Evolutionary conservation across 164 flowering plant species (phyloP), one percentile per base, ranked within the genome.

Genomic region (Santalum album): DNA sequence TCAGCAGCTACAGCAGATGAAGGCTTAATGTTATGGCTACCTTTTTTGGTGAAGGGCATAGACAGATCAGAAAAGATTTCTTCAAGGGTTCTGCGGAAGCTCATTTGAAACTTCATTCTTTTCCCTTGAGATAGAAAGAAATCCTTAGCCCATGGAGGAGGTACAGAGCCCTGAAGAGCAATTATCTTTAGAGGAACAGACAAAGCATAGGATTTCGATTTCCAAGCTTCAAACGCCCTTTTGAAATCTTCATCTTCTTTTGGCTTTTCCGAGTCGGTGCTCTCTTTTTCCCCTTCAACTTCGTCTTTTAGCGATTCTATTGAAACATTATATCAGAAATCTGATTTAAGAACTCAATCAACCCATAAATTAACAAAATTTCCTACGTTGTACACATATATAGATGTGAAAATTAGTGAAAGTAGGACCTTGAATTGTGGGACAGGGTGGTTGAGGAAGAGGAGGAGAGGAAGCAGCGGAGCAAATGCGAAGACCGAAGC

Each of bases 111-210:
- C 67, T 63, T 82, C 32, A 72, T 55, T 58, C 86, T 81, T 69
- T 53, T 81, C 49, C 96, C 96, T 83, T 92, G 96, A 35, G 80
- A 75, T 68, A 67, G 75, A 55, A 89, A 49, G 60, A 92, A 92
- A 10, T 86, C 90, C 80, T 77, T 73, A 52, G 72, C 40, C 88
- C 88, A 79, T 0, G 75, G 69, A 57, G 82, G 92, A 57, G 96
- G 95, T 5, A 86, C 26, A 14, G 98, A 87, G 53, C 81, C 87
- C 40, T 80, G 87, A 0, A 87, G 75, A 64, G 92, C 75, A 64
- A 87, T 83, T 6, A 91, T 53, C 57, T 73, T 77, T 15, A 87
- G 56, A 52, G 96, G 96, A 3, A 87, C 98, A 24, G 88, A 78
- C 64, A 87, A 61, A 21, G 95, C 80, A 58, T 61, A 87, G 19